Base-by-base conservation (phyloP, 768 basidiomycete species). In the Tylopilus vinaceipallidus region DNA sequence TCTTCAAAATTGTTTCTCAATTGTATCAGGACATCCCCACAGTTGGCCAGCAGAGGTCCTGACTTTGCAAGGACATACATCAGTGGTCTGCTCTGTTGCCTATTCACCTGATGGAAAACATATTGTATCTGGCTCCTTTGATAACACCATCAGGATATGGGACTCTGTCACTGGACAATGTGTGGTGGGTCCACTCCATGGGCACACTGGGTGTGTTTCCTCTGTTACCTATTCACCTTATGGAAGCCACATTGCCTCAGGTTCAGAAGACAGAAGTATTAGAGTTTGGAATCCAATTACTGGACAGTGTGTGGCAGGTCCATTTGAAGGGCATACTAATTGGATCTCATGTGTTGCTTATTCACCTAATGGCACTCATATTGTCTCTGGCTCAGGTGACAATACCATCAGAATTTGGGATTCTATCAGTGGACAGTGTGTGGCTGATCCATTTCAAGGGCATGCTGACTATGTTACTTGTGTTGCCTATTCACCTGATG, bases 141-240 rank as follows among this genome's bases (percentile, higher is more conserved):
- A 19, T 11, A 17, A 17, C 3, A 36, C 17, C 16, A 19, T 17
- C 35, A 36, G 16, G 11, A 17, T 17, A 6, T 29, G 27, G 27
- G 12, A 29, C 12, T 6, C 27, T 6, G 12, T 29, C 27, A 29
- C 27, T 6, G 27, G 27, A 6, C 27, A 29, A 12, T 29, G 27
- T 29, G 27, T 29, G 27, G 27, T 12, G 12, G 35, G 35, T 36
- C 35, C 24, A 26, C n/a, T 27, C 10, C 24, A 45, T 3, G 35
- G 23, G 12, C 44, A 45, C 24, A 26, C 16, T 1, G 7, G 1
- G 4, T 29, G 6, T 10, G 34, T 45, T 3, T 4, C 5, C 4
- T 47, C 45, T 38, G 45, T 47, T 27, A 27, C 37, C 6, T 39
- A 29, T 32, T 47, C 45, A 38, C 37, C 45, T 13, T 26, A 39